phyloP scores from a whole-genome alignment of 495 filamentous ascomycete species.

The Lophiostoma macrostomum region DNA sequence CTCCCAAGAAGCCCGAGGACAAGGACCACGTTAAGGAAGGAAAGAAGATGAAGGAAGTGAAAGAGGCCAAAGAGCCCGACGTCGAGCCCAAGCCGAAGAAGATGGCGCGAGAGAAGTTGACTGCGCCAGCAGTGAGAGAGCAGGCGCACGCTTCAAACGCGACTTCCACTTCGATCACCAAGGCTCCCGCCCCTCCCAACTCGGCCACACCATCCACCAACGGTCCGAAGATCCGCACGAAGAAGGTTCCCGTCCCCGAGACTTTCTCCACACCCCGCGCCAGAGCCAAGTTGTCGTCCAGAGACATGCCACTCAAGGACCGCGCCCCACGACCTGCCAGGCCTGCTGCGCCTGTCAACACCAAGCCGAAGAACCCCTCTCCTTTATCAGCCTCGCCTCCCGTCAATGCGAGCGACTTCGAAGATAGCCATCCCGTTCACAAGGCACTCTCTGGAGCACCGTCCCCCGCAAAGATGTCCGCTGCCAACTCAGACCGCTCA shows the following conservation, averaged over 20 bases:
- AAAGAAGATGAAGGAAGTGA: constrained; percentile 21
- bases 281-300: constrained; percentile 13
- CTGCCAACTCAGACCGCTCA: constrained; percentile 23
- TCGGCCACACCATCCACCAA: neutral
- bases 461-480: constrained; percentile 26
- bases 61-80: constrained; percentile 11
- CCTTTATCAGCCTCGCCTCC: constrained; percentile 34
- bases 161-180: constrained; percentile 4
- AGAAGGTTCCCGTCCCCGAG: constrained; percentile 13
- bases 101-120: constrained; percentile 30
- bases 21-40: constrained; percentile 51
- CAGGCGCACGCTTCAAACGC: constrained; percentile 31
- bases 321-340: constrained; percentile 4
- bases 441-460: constrained; percentile 27
- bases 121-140: constrained; percentile 13
- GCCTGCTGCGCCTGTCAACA: constrained; percentile 23
- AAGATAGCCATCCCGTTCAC: constrained; percentile 31
- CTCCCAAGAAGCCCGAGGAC: constrained; percentile 53
- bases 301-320: constrained; percentile 1
- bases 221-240: constrained; percentile 10
- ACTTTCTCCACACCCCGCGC: constrained; percentile 14
- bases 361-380: constrained; percentile 37
- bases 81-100: constrained; percentile 34
- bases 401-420: constrained; percentile 37
- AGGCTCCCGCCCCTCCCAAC: neutral